These are phyloP conservation scores for Datura wrightii DNA, from an alignment of 257 asterid genomes.

Conservation along the genomic window DNA sequence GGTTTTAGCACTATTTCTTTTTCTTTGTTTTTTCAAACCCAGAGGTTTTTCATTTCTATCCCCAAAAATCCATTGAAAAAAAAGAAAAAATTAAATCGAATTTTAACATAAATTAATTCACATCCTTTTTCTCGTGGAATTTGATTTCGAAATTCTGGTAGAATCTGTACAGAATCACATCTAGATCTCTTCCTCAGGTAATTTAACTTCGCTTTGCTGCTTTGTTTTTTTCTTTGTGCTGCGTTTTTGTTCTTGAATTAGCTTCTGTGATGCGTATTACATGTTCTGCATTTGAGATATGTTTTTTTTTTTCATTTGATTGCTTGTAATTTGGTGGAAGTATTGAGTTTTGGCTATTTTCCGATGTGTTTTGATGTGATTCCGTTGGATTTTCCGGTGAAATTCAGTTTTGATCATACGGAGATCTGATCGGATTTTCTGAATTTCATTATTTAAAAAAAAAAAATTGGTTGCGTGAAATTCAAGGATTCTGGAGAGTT, in stretches of 20 bases:
- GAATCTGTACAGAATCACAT: slow-evolving; percentile 16
- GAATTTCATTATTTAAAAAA: neutral
- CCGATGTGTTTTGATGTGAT: neutral
- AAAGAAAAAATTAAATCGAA: neutral
- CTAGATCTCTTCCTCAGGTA: slow-evolving; percentile 27
- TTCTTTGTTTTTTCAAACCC: slow-evolving; percentile 29
- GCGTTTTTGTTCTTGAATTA: neutral
- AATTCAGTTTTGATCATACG: slow-evolving; percentile 12
- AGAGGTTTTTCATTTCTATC: slow-evolving; percentile 28
- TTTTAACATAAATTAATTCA: neutral
- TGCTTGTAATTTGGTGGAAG: neutral
- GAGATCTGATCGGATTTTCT: slow-evolving; percentile 36
- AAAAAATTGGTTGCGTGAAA: slow-evolving; percentile 9
- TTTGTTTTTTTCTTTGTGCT: neutral
- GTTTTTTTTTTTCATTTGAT: neutral
- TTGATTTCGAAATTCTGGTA: slow-evolving; percentile 5
- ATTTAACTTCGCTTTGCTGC: neutral
- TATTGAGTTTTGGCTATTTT: neutral
- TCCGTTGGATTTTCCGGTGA: neutral
- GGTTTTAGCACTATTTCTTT: slow-evolving; percentile 33
- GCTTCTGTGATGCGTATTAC: neutral
- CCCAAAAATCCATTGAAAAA: neutral
- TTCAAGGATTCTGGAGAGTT: slow-evolving; percentile 3
- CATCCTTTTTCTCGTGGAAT: neutral
- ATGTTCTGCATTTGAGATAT: neutral